phyloP scores from a whole-genome alignment of 257 asterid genomes.

The Solanum sejunctum region DNA sequence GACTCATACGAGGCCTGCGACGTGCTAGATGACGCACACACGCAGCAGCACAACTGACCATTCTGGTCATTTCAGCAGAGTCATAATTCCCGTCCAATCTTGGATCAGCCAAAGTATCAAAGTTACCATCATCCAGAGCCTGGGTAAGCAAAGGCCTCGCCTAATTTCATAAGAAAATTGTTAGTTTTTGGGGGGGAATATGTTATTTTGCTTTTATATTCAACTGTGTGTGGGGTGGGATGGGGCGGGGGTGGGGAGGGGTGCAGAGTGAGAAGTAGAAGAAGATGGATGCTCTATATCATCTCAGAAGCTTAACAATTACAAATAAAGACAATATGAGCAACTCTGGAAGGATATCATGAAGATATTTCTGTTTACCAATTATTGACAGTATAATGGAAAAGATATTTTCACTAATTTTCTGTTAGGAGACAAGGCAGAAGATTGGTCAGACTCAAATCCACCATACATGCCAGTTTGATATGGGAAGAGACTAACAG shows the following conservation, averaged over 20 bases:
- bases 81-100: slow-evolving; percentile 55
- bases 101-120: slow-evolving; percentile 56
- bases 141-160: slow-evolving; percentile 86
- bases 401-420: neutral
- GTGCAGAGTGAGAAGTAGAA: neutral
- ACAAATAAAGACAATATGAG: neutral
- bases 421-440: neutral
- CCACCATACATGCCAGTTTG: neutral
- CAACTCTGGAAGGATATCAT: neutral
- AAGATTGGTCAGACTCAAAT: neutral
- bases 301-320: neutral
- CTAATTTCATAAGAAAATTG: slow-evolving; percentile 17
- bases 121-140: slow-evolving; percentile 48
- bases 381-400: neutral
- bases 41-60: slow-evolving; percentile 82
- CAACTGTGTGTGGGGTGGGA: too few species aligned
- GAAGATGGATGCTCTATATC: neutral
- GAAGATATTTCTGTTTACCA: neutral
- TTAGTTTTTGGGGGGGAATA: neutral
- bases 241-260: too few species aligned
- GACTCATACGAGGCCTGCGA: slow-evolving; percentile 70
- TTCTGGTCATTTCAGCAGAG: slow-evolving; percentile 48
- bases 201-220: neutral
- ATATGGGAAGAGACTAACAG: neutral
- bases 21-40: slow-evolving; percentile 85